Evolutionary conservation across 768 basidiomycete species (phyloP).

Genomic region (Ramaria sp.): DNA sequence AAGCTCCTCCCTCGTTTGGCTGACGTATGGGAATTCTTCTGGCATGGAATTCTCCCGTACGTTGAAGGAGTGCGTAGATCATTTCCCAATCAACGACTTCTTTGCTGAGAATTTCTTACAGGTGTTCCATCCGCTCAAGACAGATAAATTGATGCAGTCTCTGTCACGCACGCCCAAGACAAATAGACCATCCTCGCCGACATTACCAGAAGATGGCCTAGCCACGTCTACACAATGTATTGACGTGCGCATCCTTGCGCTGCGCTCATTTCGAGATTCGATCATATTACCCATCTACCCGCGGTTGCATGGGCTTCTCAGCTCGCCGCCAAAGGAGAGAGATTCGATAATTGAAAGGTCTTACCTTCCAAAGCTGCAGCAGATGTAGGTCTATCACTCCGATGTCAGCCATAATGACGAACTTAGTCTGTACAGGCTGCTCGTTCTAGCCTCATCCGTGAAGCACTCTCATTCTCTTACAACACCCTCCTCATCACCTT

Average conservation of each 20-base stretch:
- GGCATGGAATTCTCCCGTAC: constrained; percentile 80
- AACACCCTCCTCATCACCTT: constrained; percentile 21
- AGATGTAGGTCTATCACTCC: constrained; percentile 44
- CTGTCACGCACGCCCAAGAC: constrained; percentile 50
- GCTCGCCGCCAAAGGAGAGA: constrained; percentile 18
- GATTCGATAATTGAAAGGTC: constrained; percentile 45
- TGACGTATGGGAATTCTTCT: constrained; percentile 90
- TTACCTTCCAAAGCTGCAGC: constrained; percentile 61
- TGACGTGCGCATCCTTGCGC: constrained; percentile 72
- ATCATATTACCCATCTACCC: constrained; percentile 58
- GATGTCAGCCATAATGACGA: not conserved
- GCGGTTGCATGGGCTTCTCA: constrained; percentile 45
- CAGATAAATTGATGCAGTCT: constrained; percentile 51
- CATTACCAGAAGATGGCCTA: constrained; percentile 28
- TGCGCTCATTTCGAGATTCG: constrained; percentile 70
- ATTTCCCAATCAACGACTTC: constrained; percentile 14
- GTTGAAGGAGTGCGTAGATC: constrained; percentile 62
- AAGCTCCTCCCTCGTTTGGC: constrained; percentile 68
- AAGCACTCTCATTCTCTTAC: constrained; percentile 2
- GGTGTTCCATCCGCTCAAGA: constrained; percentile 53
- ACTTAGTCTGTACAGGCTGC: constrained; percentile 24
- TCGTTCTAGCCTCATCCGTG: constrained; percentile 14
- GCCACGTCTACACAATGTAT: constrained; percentile 33
- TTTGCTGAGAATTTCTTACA: constrained; percentile 19
- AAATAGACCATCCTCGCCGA: constrained; percentile 35